Conservation (phyloP, 2,329 filamentous ascomycete species). For the Ceratocystis ficicola region DNA sequence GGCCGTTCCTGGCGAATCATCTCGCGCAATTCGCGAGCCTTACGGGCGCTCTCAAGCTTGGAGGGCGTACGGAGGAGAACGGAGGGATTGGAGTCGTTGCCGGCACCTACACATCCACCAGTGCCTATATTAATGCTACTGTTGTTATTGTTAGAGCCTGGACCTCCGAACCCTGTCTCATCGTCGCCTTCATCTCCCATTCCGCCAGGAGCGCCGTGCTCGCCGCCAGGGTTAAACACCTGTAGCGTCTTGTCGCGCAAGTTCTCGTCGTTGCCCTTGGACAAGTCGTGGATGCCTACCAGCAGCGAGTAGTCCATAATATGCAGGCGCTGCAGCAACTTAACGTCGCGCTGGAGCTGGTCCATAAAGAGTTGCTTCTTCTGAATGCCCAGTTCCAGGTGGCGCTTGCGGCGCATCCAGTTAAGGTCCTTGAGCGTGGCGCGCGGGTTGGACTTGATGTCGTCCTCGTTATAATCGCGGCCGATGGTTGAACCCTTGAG, state of each 20-base stretch:
- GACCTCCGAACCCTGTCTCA: not conserved
- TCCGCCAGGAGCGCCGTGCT: constrained; percentile 30
- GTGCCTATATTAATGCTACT: constrained; percentile 36
- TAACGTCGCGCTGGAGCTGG: constrained; percentile 79
- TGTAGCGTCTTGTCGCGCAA: constrained; percentile 77
- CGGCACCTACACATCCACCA: not conserved
- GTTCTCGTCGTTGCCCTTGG: constrained; percentile 88
- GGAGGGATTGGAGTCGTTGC: constrained; percentile 26
- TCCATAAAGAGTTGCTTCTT: constrained; percentile 83
- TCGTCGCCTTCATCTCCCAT: constrained; percentile 40
- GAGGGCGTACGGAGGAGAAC: constrained; percentile 80
- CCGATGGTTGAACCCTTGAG: constrained; percentile 93
- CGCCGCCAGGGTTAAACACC: constrained; percentile 73
- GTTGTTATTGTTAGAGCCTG: not conserved
- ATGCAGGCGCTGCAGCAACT: constrained; percentile 70
- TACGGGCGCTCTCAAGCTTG: constrained; percentile 80
- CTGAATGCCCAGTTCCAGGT: constrained; percentile 75
- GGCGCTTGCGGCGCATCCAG: constrained; percentile 75
- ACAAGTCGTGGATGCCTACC: constrained; percentile 83
- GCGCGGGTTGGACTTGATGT: constrained; percentile 75
- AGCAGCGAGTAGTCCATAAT: constrained; percentile 99
- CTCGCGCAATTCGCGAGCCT: constrained; percentile 79
- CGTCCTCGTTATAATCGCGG: constrained; percentile 78
- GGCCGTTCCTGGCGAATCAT: constrained; percentile 89
- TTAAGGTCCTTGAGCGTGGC: constrained; percentile 95